Evolutionary conservation across 768 basidiomycete genomes (phyloP).

Genomic region (Neoboletus subvelutipes): DNA sequence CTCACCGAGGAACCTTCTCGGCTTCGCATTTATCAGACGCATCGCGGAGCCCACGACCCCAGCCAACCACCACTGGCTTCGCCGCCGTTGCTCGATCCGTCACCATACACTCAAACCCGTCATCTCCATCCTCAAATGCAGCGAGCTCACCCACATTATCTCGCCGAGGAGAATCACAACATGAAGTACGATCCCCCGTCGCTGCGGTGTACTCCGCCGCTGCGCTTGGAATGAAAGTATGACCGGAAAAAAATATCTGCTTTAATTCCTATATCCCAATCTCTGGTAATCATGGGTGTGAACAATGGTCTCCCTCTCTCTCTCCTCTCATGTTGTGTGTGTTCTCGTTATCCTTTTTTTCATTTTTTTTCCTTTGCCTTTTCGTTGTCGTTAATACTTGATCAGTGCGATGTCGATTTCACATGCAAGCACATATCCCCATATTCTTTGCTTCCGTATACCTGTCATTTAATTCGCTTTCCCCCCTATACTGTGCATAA

Average conservation of each 20-base stretch:
- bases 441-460: conserved; percentile 21
- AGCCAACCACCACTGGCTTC: conserved; percentile 27
- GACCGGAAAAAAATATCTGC: conserved; percentile 9
- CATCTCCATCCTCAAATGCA: conserved; percentile 37
- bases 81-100: conserved; percentile 36
- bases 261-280: conserved; percentile 27
- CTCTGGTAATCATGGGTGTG: conserved; percentile 24
- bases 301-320: conserved; percentile 23
- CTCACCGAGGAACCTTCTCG: conserved; percentile 31
- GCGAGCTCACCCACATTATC: conserved; percentile 36
- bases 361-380: no score
- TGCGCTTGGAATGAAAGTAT: conserved; percentile 52
- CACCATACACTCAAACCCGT: conserved; percentile 26
- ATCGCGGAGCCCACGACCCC: conserved; percentile 36
- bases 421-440: conserved; percentile 13
- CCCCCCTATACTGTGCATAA: conserved; percentile 25
- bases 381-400: conserved; percentile 8
- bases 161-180: conserved; percentile 35
- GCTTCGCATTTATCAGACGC: conserved; percentile 36
- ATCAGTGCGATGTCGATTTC: conserved; percentile 1
- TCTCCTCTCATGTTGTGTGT: conserved; percentile 2
- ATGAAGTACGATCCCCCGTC: conserved; percentile 46
- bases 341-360: neutral
- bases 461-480: conserved; percentile 25
- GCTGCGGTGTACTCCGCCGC: conserved; percentile 44